Conservation (phyloP, 192 early-diverging fungal species). For the Cetraspora pellucida region DNA sequence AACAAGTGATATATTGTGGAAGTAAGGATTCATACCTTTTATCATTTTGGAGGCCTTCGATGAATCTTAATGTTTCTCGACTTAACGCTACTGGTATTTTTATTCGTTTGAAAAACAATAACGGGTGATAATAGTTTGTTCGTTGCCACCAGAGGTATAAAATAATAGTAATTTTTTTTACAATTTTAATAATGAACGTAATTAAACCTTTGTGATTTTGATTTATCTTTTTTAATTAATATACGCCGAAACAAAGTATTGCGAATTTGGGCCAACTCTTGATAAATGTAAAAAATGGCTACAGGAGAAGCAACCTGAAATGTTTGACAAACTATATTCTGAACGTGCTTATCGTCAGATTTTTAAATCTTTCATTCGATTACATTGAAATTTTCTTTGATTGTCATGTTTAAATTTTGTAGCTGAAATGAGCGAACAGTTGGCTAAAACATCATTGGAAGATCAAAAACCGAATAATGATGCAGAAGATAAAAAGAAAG, state of each 20-base stretch:
- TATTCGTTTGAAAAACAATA: not conserved
- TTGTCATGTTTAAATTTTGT: slow-evolving; percentile 37
- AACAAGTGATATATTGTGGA: slow-evolving; percentile 48
- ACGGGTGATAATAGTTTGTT: slow-evolving; percentile 38
- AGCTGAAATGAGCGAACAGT: slow-evolving; percentile 38
- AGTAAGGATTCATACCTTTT: slow-evolving; percentile 36
- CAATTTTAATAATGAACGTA: not conserved
- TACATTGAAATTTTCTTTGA: slow-evolving; percentile 22
- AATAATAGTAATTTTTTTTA: not conserved
- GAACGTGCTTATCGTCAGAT: slow-evolving; percentile 30
- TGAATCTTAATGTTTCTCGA: not conserved
- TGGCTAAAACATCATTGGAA: slow-evolving; percentile 36
- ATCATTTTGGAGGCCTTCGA: not conserved
- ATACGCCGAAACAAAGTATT: slow-evolving; percentile 62
- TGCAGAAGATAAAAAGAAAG: slow-evolving; percentile 50
- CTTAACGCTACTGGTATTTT: not conserved
- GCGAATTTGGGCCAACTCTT: slow-evolving; percentile 83
- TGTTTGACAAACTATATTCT: slow-evolving; percentile 63
- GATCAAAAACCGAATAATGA: slow-evolving; percentile 28
- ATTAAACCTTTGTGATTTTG: not conserved
- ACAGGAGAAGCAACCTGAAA: slow-evolving; percentile 54
- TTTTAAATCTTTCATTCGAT: not conserved
- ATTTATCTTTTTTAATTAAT: not conserved
- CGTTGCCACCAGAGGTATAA: slow-evolving; percentile 51
- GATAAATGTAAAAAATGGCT: slow-evolving; percentile 86